phyloP scores from a whole-genome alignment of 306 rosid species.

The Acacia melanoxylon region DNA sequence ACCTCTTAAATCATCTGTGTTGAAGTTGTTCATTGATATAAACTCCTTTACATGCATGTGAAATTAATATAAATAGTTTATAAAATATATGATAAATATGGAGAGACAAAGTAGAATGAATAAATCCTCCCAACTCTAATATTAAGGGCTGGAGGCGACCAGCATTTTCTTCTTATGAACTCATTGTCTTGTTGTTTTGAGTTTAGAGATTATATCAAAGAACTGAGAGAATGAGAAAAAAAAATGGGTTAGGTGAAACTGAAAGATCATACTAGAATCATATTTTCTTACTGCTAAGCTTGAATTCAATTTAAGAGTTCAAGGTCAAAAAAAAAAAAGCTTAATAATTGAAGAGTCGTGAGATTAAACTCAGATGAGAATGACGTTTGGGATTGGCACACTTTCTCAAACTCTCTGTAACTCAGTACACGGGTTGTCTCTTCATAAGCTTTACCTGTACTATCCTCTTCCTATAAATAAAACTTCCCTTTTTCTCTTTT shows the following conservation, averaged over 20 bases:
- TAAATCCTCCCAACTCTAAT: no score
- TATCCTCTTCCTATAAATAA: neutral
- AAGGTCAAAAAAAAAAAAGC: no score
- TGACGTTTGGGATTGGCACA: neutral
- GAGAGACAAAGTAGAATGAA: no score
- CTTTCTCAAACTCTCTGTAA: neutral
- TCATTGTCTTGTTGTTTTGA: no score
- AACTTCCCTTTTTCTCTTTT: neutral
- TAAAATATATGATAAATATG: no score
- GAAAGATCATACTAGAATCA: neutral
- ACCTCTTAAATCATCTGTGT: no score
- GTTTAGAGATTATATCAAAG: no score
- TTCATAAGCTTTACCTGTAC: neutral
- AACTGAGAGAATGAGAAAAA: neutral
- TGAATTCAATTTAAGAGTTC: neutral
- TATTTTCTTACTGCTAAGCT: neutral
- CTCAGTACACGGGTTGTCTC: conserved; percentile 4
- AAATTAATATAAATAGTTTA: no score
- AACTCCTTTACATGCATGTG: no score
- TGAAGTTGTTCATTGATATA: no score
- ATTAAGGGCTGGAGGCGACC: no score
- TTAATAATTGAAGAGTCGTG: neutral
- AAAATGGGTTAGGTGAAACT: neutral
- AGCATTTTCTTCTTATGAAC: no score
- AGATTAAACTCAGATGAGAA: neutral